Conservation (phyloP, 257 asterid species). For the Fraxinus anomala region DNA sequence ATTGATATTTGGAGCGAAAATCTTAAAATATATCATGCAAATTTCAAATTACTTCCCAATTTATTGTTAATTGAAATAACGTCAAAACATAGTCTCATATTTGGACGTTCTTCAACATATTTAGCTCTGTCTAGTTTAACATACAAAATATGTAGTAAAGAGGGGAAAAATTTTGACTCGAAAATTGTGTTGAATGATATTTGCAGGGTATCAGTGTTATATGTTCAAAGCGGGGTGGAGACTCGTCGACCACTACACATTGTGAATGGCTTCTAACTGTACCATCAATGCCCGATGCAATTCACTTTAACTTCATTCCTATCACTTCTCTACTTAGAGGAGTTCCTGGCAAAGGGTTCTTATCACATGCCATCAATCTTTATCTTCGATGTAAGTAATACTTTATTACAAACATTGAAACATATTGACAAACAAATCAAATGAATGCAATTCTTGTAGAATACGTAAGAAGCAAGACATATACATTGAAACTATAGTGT, state of each 20-base stretch:
- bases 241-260: slow-evolving; percentile 47
- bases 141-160: background rate
- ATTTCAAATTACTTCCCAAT: background rate
- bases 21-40: background rate
- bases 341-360: slow-evolving; percentile 82
- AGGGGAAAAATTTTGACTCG: background rate
- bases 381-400: slow-evolving; percentile 74
- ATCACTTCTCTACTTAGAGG: slow-evolving; percentile 81
- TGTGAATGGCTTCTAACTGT: slow-evolving; percentile 88
- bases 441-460: background rate
- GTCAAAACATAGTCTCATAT: slow-evolving; percentile 24
- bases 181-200: background rate
- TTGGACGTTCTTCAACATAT: slow-evolving; percentile 22
- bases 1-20: too few relatives aligned
- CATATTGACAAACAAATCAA: background rate
- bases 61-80: slow-evolving; percentile 10
- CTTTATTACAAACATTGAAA: too few relatives aligned
- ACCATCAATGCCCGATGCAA: slow-evolving; percentile 67
- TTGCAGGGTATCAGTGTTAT: slow-evolving; percentile 76
- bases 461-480: background rate
- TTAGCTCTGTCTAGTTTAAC: background rate
- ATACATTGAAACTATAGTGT: background rate
- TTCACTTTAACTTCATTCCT: slow-evolving; percentile 75
- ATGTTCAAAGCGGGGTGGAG: slow-evolving; percentile 89
- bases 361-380: slow-evolving; percentile 90